These are phyloP conservation scores for Phytophthora europaea DNA, from an alignment of 352 stramenopile genomes.

Conservation along the genomic window DNA sequence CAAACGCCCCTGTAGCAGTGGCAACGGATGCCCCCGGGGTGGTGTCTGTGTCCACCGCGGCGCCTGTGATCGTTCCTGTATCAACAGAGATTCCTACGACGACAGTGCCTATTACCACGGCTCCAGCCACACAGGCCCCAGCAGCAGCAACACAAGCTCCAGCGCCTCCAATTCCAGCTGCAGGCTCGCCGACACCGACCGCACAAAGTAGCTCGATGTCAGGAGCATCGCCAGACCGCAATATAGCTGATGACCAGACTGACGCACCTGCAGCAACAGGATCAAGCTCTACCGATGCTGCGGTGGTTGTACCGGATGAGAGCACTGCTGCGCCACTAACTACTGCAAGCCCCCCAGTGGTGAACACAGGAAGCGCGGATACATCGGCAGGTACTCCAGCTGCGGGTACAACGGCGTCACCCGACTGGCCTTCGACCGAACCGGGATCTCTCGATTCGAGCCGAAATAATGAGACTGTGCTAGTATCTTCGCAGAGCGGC, in stretches of 20 bases:
- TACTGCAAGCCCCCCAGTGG: slow-evolving; percentile 7
- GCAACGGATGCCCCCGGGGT: slow-evolving; percentile 8
- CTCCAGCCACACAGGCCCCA: slow-evolving; percentile 1
- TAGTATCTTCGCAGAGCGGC: slow-evolving; percentile 3
- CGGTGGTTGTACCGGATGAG: slow-evolving; percentile 19
- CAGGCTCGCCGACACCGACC: slow-evolving; percentile 4
- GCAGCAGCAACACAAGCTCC: no score
- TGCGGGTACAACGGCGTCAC: neutral
- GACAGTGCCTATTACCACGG: slow-evolving; percentile 2
- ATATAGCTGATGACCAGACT: neutral
- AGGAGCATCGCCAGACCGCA: neutral
- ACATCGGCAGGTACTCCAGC: neutral
- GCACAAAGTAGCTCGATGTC: slow-evolving; percentile 9
- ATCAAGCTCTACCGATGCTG: slow-evolving; percentile 25
- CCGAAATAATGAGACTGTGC: slow-evolving; percentile 31
- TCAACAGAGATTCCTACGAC: slow-evolving; percentile 11
- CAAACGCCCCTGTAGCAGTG: neutral
- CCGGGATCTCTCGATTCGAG: slow-evolving; percentile 22
- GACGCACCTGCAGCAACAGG: slow-evolving; percentile 12
- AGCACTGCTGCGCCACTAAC: slow-evolving; percentile 13
- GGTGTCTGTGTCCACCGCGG: neutral
- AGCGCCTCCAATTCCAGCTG: neutral
- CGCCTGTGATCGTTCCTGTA: neutral
- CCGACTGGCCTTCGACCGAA: neutral
- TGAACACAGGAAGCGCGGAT: slow-evolving; percentile 1